phyloP scores from a whole-genome alignment of 2,329 filamentous ascomycete species.

The Purpureocillium takamizusanense region DNA sequence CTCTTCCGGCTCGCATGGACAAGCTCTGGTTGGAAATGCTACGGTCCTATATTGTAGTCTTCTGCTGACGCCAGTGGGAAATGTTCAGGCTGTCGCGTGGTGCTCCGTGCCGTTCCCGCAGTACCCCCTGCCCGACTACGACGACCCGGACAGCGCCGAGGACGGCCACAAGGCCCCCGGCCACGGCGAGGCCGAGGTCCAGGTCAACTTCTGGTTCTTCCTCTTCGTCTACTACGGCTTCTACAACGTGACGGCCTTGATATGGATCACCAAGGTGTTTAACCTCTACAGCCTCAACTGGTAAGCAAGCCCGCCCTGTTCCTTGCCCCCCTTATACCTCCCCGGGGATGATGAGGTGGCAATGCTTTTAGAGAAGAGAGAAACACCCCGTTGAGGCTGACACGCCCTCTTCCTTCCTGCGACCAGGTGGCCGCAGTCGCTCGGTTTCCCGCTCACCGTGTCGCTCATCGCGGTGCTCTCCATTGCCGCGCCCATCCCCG shows the following conservation, averaged over 20 bases:
- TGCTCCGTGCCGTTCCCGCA: slow-evolving; percentile 58
- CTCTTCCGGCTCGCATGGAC: background rate
- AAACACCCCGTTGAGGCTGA: too few relatives aligned
- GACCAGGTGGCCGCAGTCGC: slow-evolving; percentile 47
- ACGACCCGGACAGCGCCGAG: slow-evolving; percentile 21
- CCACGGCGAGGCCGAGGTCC: slow-evolving; percentile 53
- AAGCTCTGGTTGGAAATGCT: too few relatives aligned
- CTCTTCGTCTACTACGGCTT: slow-evolving; percentile 61
- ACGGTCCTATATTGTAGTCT: too few relatives aligned
- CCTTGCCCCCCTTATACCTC: too few relatives aligned
- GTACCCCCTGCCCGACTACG: slow-evolving; percentile 41
- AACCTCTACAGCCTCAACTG: slow-evolving; percentile 64
- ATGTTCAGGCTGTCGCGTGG: slow-evolving; percentile 58
- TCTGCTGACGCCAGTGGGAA: too few relatives aligned
- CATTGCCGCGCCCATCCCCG: slow-evolving; percentile 47
- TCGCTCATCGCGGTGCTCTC: slow-evolving; percentile 52
- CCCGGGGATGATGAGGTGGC: too few relatives aligned
- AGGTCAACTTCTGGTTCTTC: slow-evolving; percentile 66
- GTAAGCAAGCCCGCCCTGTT: slow-evolving; percentile 20
- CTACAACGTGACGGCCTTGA: slow-evolving; percentile 57
- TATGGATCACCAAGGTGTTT: slow-evolving; percentile 65
- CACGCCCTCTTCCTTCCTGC: background rate
- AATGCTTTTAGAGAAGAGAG: too few relatives aligned
- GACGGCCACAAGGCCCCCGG: slow-evolving; percentile 37
- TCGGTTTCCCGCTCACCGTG: slow-evolving; percentile 58